Evolutionary conservation across 106 monocot genomes (phyloP).

Genomic region (Gastrodia elata): DNA sequence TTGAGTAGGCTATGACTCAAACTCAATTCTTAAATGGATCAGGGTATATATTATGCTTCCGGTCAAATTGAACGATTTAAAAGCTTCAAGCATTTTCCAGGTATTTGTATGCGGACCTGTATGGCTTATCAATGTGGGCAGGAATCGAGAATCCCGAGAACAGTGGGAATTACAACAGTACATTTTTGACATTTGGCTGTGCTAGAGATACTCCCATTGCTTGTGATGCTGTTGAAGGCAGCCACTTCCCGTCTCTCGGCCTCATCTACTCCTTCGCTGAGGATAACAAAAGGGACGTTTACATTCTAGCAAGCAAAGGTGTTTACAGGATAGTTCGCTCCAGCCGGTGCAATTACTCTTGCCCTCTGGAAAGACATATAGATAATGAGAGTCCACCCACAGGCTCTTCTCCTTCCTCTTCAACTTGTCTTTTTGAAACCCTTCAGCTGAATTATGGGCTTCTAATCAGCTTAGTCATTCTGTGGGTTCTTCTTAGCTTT

Average conservation of each 20-base stretch:
- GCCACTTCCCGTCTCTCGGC: constrained; percentile 52
- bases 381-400: constrained; percentile 16
- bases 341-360: constrained; percentile 62
- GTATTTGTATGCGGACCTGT: constrained; percentile 75
- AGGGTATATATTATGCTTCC: too few species aligned
- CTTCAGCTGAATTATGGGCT: background rate
- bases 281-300: constrained; percentile 76
- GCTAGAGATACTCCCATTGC: constrained; percentile 61
- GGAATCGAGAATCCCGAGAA: constrained; percentile 51
- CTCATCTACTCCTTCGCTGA: constrained; percentile 78
- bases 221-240: constrained; percentile 42
- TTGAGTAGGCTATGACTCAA: too few species aligned
- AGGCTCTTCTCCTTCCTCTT: constrained; percentile 11
- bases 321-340: constrained; percentile 72
- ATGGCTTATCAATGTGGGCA: constrained; percentile 53
- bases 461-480: background rate
- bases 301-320: constrained; percentile 56
- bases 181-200: constrained; percentile 45
- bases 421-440: background rate
- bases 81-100: constrained; percentile 16
- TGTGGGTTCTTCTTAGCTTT: background rate
- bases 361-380: constrained; percentile 34
- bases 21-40: too few species aligned
- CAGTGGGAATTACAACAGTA: constrained; percentile 74
- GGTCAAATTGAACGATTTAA: too few species aligned